Evolutionary conservation across 495 filamentous ascomycete genomes (phyloP).

Genomic region (Aspergillus baeticus): DNA sequence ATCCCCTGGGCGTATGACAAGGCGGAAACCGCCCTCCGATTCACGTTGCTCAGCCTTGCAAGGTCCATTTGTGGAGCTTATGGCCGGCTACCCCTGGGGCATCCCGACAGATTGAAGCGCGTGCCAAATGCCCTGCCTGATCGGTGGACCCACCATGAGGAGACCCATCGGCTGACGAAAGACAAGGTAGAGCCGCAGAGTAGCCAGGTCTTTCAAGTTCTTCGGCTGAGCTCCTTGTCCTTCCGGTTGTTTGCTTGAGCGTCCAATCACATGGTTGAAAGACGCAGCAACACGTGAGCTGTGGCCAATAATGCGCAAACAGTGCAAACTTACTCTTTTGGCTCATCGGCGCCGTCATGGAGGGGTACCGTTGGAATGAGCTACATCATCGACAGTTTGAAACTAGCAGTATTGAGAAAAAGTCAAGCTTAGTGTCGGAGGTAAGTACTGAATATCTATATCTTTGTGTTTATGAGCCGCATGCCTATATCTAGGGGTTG

Average conservation of each 20-base stretch:
- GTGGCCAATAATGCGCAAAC: conserved; percentile 18
- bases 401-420: not conserved
- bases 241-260: too few species aligned
- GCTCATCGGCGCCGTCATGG: conserved; percentile 16
- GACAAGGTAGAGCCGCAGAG: too few species aligned
- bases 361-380: conserved; percentile 4
- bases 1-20: not conserved
- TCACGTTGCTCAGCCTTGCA: not conserved
- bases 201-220: too few species aligned
- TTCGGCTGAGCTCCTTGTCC: not conserved
- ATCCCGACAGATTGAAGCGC: not conserved
- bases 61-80: not conserved
- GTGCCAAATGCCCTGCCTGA: not conserved
- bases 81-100: not conserved
- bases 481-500: not conserved
- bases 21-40: not conserved
- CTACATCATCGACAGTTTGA: not conserved
- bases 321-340: conserved; percentile 17
- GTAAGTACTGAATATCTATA: not conserved
- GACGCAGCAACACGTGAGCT: too few species aligned
- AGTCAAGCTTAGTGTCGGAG: not conserved
- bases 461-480: not conserved
- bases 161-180: too few species aligned
- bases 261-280: not conserved
- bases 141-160: not conserved